phyloP scores from a whole-genome alignment of 2,329 filamentous ascomycete genomes.

The Verruconis gallopava region DNA sequence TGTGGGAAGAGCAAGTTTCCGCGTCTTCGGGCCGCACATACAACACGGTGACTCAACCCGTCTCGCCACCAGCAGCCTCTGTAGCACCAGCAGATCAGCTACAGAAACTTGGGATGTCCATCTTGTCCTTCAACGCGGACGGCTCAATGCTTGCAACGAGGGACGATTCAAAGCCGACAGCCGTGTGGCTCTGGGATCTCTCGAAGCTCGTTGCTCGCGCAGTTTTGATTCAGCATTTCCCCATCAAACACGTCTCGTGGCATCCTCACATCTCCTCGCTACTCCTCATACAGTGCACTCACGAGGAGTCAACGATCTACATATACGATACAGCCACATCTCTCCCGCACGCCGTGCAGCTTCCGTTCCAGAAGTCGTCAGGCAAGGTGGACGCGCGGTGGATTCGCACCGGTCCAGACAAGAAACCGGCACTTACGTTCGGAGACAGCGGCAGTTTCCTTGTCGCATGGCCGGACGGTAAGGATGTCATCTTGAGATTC shows the following conservation, averaged over 20 bases:
- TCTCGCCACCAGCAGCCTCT: slow-evolving; percentile 22
- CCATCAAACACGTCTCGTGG: slow-evolving; percentile 31
- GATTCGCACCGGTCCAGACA: slow-evolving; percentile 17
- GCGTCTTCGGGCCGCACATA: slow-evolving; percentile 19
- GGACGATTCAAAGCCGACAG: slow-evolving; percentile 28
- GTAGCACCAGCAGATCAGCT: slow-evolving; percentile 20
- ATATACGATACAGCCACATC: slow-evolving; percentile 13
- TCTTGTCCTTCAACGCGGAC: slow-evolving; percentile 23
- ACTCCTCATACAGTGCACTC: slow-evolving; percentile 30
- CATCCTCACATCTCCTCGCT: slow-evolving; percentile 24
- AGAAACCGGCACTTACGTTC: slow-evolving; percentile 24
- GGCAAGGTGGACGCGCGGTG: slow-evolving; percentile 18
- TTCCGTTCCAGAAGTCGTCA: slow-evolving; percentile 14
- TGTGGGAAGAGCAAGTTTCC: slow-evolving; percentile 25
- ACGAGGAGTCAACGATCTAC: slow-evolving; percentile 28
- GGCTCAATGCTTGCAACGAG: slow-evolving; percentile 26
- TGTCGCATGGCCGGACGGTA: slow-evolving; percentile 30
- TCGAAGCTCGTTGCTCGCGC: slow-evolving; percentile 23
- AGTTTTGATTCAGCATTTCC: slow-evolving; percentile 32
- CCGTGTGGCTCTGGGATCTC: slow-evolving; percentile 36
- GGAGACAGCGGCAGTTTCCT: slow-evolving; percentile 25
- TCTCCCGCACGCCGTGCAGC: slow-evolving; percentile 9
- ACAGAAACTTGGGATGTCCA: slow-evolving; percentile 24
- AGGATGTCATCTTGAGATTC: slow-evolving; percentile 21
- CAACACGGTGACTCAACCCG: slow-evolving; percentile 20